Percentiles rank a stretch among this genome's conserved stretches.
Evolutionary conservation across 805 yeast genomes (phyloP).

Genomic region (Barnettozyma salicaria): DNA sequence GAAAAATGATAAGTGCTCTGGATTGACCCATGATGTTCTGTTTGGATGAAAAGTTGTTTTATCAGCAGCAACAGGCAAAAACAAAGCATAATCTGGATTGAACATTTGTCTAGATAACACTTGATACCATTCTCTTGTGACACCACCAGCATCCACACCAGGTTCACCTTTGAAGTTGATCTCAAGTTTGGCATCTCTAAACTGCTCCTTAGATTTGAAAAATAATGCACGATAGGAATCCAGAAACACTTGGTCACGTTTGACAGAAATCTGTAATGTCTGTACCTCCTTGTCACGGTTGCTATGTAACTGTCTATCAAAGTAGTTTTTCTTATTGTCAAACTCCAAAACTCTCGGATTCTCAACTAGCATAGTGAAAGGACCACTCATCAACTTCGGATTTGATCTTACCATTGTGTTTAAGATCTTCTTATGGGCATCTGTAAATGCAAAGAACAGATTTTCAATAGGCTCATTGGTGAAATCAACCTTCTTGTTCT

Average conservation of each 20-base stretch:
- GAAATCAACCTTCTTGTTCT: conserved; percentile 59
- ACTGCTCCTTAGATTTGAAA: conserved; percentile 69
- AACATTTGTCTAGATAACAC: conserved; percentile 91
- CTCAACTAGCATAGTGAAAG: conserved; percentile 81
- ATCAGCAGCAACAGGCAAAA: conserved; percentile 86
- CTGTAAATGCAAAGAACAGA: conserved; percentile 80
- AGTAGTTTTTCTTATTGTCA: conserved; percentile 86
- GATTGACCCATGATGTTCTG: conserved; percentile 84
- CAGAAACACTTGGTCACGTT: conserved; percentile 85
- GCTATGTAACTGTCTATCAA: conserved; percentile 65
- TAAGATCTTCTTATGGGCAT: conserved; percentile 77
- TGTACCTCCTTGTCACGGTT: conserved; percentile 32
- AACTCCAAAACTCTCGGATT: conserved; percentile 89
- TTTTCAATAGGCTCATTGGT: conserved; percentile 70
- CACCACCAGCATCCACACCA: conserved; percentile 98
- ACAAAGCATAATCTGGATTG: conserved; percentile 90
- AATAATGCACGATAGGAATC: conserved; percentile 83
- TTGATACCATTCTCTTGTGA: conserved; percentile 96
- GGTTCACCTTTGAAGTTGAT: conserved; percentile 87
- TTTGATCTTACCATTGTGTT: conserved; percentile 89
- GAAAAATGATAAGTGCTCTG: conserved; percentile 88
- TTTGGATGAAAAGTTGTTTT: conserved; percentile 94
- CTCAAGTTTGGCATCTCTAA: conserved; percentile 66
- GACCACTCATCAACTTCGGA: conserved; percentile 93
- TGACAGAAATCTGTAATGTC: conserved; percentile 59